Evolutionary conservation across 768 basidiomycete genomes (phyloP), one percentile per base, ranked within the genome.

Genomic region (Trametes cubensis): DNA sequence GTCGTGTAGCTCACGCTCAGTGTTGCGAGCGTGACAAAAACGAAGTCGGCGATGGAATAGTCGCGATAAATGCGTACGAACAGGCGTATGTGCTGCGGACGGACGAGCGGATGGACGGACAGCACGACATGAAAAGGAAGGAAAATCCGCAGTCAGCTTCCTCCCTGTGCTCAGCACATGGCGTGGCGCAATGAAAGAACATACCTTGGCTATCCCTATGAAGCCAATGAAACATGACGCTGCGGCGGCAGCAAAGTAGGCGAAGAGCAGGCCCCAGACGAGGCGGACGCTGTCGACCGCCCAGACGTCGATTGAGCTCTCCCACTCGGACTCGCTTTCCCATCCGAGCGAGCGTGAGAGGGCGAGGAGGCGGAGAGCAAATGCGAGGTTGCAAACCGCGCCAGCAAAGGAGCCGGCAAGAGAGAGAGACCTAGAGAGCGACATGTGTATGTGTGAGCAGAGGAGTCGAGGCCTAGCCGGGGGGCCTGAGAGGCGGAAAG

Each of bases 1-100:
- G 86, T 81, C 8, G 79, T 81, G 69, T 87, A 88, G 7, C 83
- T 82, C 53, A 81, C 81, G 38, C 85, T 57, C 17, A 80, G 70
- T 13, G 87, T 82, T 44, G 83, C 81, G 57, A 89, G 76, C 6
- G 85, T 79, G 72, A 84, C 84, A 74, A 90, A 88, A 4, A 82
- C 81, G 69, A 92, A 86, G 75, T 92, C 90, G 54, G 87, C 90
- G 64, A 90, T 85, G 58, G 89, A 85, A 66, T 87, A 92, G 77
- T 90, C 90, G 63, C 90, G 85, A 76, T 91, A 93, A 67, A 93
- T 85, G 57, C 88, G 88, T 53, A 93, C 84, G 64, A 85, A 83
- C 0, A 84, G 76, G 4, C 86, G 78, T 63, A 83, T 83, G 69
- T 78, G 82, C 90, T 92, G 66, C 18, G 46, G 40, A 21, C 28